These are phyloP conservation scores for Aspergillus candidus DNA, from an alignment of 2,329 filamentous ascomycete species.

Conservation along the genomic window DNA sequence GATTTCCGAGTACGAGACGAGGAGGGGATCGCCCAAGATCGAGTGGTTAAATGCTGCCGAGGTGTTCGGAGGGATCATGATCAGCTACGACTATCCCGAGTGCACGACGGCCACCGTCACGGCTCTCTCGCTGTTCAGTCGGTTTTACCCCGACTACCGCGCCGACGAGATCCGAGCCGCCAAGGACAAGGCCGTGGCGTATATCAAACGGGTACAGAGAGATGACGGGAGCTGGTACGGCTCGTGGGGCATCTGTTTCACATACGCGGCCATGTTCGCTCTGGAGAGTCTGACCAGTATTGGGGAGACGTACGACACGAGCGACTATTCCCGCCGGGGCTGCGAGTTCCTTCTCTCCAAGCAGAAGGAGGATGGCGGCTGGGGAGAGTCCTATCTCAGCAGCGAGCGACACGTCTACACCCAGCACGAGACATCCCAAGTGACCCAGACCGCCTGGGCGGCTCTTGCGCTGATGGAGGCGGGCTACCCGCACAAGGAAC, in stretches of 20 bases:
- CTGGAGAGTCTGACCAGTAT: slow-evolving; percentile 76
- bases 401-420: slow-evolving; percentile 71
- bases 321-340: slow-evolving; percentile 61
- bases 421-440: slow-evolving; percentile 74
- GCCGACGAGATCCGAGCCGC: slow-evolving; percentile 66
- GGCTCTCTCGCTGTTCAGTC: slow-evolving; percentile 72
- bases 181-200: slow-evolving; percentile 66
- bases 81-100: slow-evolving; percentile 96
- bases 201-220: slow-evolving; percentile 74
- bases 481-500: slow-evolving; percentile 67
- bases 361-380: slow-evolving; percentile 84
- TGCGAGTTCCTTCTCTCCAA: slow-evolving; percentile 82
- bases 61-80: slow-evolving; percentile 95
- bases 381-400: slow-evolving; percentile 89
- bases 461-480: slow-evolving; percentile 76
- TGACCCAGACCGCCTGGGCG: slow-evolving; percentile 94
- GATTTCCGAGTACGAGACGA: slow-evolving; percentile 83
- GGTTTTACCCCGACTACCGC: slow-evolving; percentile 76
- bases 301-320: slow-evolving; percentile 75
- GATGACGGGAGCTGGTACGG: slow-evolving; percentile 94
- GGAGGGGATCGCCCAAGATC: slow-evolving; percentile 68
- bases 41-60: slow-evolving; percentile 92
- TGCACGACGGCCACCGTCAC: slow-evolving; percentile 95
- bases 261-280: slow-evolving; percentile 94
- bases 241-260: slow-evolving; percentile 96